Base-by-base conservation (phyloP, 2,329 filamentous ascomycete species). In the Arthrobotrys conoides region DNA sequence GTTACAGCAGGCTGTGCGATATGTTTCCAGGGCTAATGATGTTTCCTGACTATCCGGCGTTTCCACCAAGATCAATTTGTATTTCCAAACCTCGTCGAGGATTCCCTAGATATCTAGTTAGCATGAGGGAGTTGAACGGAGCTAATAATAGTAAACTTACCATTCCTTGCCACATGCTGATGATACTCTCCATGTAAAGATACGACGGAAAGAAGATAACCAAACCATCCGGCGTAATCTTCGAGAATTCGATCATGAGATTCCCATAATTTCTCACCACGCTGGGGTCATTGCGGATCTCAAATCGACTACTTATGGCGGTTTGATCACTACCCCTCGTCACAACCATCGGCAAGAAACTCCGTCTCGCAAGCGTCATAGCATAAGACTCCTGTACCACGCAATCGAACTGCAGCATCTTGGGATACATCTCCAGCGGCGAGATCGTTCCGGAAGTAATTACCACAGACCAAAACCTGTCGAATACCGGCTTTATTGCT, bases 181-280 rank as follows among this genome's bases (percentile, higher is more conserved):
- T 97, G 84, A 98, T 98, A 66, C 92, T 96, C 84, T 99, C 96
- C 96, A 99, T 98, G 86, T 99, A 99, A 0, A 99, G 88, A 82
- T 99, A 99, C 0, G 94, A 97, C 0, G 96, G 96, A 84, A 99
- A 99, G 87, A 99, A 99, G 46, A 99, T 96, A n/a, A 99, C 96
- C 84, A 99, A 91, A 36, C 96, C 96, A 82, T 99, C 96, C 0
- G 96, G 96, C 0, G 96, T 99, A 80, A 98, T 91, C 84, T 95
- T 96, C 68, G 94, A 93, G 84, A 99, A 98, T 83, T 99, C 96
- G 6, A 94, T 96, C 36, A 99, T 87, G 1, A 99, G 88, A 80
- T 91, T 96, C 53, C 96, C 96, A 82, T 97, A 99, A 84, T 99
- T 99, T 59, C 96, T 90, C 30, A 99, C 94, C n/a, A 98, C 95